Evolutionary conservation across 208 protist species (phyloP).

Genomic region (Vickermania spadyakhi): DNA sequence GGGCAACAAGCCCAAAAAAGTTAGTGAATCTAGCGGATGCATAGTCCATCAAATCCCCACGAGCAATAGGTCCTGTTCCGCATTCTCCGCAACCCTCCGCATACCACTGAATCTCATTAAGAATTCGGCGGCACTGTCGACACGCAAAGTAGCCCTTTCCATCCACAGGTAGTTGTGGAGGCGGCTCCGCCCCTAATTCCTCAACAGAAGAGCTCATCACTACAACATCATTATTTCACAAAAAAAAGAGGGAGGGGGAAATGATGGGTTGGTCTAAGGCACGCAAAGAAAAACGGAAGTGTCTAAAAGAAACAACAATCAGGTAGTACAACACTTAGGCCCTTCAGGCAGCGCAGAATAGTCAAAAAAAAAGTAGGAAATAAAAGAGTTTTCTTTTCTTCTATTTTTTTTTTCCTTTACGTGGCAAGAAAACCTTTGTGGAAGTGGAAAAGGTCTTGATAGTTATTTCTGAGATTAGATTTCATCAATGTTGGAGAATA

Average conservation of each 20-base stretch:
- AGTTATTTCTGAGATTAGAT: too few relatives aligned
- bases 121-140: slow-evolving; percentile 60
- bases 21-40: slow-evolving; percentile 75
- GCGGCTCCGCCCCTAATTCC: slow-evolving; percentile 37
- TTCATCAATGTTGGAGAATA: too few relatives aligned
- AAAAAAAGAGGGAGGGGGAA: not conserved
- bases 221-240: not conserved
- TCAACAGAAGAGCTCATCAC: too few relatives aligned
- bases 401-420: too few relatives aligned
- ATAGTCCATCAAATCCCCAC: slow-evolving; percentile 55
- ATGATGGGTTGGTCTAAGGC: not conserved
- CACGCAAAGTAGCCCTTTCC: slow-evolving; percentile 68
- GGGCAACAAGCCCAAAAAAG: slow-evolving; percentile 77
- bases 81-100: slow-evolving; percentile 64
- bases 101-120: slow-evolving; percentile 69
- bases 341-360: too few relatives aligned
- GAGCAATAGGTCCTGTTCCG: slow-evolving; percentile 38
- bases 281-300: not conserved
- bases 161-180: slow-evolving; percentile 71
- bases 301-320: too few relatives aligned
- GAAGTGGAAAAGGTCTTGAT: too few relatives aligned
- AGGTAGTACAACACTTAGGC: too few relatives aligned
- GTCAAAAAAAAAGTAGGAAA: too few relatives aligned
- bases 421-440: too few relatives aligned
- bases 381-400: too few relatives aligned